phyloP scores from a whole-genome alignment of 192 early-diverging fungal genomes.

The Coemansia sp. region DNA sequence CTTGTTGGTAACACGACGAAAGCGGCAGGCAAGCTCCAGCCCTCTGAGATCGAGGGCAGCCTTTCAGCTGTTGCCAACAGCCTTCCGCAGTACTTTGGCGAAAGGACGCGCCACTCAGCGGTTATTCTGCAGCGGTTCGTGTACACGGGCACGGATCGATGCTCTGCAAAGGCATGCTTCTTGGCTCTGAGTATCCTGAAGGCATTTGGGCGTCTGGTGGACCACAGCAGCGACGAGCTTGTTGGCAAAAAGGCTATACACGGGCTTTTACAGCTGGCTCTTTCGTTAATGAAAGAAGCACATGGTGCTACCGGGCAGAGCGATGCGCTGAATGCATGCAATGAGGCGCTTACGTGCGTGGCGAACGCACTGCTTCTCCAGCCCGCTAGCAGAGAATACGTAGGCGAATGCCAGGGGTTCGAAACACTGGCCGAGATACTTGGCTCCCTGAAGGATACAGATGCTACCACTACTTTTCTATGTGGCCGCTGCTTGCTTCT shows the following conservation, averaged over 20 bases:
- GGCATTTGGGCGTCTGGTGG: slow-evolving; percentile 27
- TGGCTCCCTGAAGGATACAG: background rate
- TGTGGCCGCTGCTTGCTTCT: slow-evolving; percentile 43
- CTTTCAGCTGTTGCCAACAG: slow-evolving; percentile 19
- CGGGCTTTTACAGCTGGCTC: slow-evolving; percentile 28
- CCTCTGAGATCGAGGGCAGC: slow-evolving; percentile 22
- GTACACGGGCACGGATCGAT: slow-evolving; percentile 30
- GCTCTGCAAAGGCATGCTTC: slow-evolving; percentile 17
- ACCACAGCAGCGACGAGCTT: slow-evolving; percentile 20
- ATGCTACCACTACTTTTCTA: slow-evolving; percentile 23
- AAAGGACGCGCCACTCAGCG: background rate
- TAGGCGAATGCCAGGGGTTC: slow-evolving; percentile 16
- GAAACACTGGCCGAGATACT: slow-evolving; percentile 11
- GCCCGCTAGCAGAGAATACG: slow-evolving; percentile 16
- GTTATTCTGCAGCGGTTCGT: slow-evolving; percentile 39
- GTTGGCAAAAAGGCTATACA: slow-evolving; percentile 13
- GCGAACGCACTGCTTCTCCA: slow-evolving; percentile 49
- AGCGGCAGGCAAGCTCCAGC: background rate
- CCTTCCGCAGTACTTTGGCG: slow-evolving; percentile 4
- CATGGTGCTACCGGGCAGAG: background rate
- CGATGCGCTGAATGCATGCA: slow-evolving; percentile 16
- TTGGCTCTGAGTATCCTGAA: slow-evolving; percentile 40
- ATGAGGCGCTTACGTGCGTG: slow-evolving; percentile 48
- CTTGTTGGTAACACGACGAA: slow-evolving; percentile 6
- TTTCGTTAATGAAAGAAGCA: background rate